Evolutionary conservation across 352 stramenopile species (phyloP), one percentile per base, ranked within the genome.

Genomic region (Saprolegnia diclina): DNA sequence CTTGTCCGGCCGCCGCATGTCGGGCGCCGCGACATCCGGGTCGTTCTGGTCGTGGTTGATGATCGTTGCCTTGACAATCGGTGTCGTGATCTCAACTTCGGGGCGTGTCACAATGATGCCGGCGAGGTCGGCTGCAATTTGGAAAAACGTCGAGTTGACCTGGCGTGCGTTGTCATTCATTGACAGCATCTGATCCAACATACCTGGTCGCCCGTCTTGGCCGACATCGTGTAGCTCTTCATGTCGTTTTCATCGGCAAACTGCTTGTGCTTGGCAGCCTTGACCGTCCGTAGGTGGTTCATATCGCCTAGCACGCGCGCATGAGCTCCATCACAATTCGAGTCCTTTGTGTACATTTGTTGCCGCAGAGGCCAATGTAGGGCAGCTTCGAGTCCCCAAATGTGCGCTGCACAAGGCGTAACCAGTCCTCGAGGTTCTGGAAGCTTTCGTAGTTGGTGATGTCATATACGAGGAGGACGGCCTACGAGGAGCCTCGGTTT

Each of bases 371-470:
- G 4, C 75, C 88, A 29, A 97, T 77, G 74, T 96, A 96, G 11
- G 92, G 92, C 78, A 97, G 88, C n/a, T 77, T 80, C 11, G 83
- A 76, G 40, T 93, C 77, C 59, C 83, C 77, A 65, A 97, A 97
- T n/a, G 90, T 91, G 66, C 83, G 79, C 16, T 85, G 78, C 50
- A 97, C 92, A n/a, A 97, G 76, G 7, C 89, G 81, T 71, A 96
- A 96, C 92, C 92, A 98, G 72, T 98, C 92, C 66, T 98, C 93
- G 18, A 98, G 79, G 76, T 98, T 97, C 71, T 95, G 88, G 71
- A 98, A 98, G 64, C 88, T 97, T 71, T 98, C 90, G 69, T 96
- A 97, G 77, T 97, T 97, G 56, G 93, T 98, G 72, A 98, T 95
- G 79, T 98, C 94, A 73, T 98, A 98, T 57, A 95, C 91, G 29